A percentile compares a stretch with the other conserved stretches of the same genome.
These are phyloP conservation scores for Microsporum canis DNA, from an alignment of 2,329 filamentous ascomycete species.

Conservation along the genomic window DNA sequence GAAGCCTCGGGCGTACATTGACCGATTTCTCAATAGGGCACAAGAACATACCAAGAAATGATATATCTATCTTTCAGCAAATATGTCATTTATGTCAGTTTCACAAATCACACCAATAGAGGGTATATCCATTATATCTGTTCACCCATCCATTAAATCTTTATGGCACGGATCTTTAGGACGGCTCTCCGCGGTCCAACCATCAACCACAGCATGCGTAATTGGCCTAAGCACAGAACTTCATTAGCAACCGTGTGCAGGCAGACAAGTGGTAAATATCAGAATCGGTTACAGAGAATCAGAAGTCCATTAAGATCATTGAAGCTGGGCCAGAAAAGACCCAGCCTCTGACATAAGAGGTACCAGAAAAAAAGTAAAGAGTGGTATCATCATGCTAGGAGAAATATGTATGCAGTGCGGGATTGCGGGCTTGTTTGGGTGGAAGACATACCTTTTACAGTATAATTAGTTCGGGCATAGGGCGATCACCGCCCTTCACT, in stretches of 20 bases:
- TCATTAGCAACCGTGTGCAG: background rate
- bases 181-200: background rate
- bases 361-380: constrained; percentile 66
- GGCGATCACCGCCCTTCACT: background rate
- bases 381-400: constrained; percentile 56
- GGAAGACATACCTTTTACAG: background rate
- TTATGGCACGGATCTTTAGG: background rate
- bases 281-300: constrained; percentile 30
- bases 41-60: background rate
- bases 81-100: background rate
- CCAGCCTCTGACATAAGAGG: constrained; percentile 71
- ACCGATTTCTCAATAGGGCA: background rate
- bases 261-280: background rate
- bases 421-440: background rate
- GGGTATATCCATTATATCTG: background rate
- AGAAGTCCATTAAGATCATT: constrained; percentile 76
- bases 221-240: background rate
- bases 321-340: constrained; percentile 33
- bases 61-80: background rate
- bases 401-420: background rate
- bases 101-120: background rate
- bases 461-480: background rate
- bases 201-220: background rate
- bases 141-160: background rate
- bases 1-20: background rate